A percentile compares a stretch with the other conserved stretches of the same genome.
These are phyloP conservation scores for Coffea canephora DNA, from an alignment of 257 asterid genomes.

Conservation along the genomic window DNA sequence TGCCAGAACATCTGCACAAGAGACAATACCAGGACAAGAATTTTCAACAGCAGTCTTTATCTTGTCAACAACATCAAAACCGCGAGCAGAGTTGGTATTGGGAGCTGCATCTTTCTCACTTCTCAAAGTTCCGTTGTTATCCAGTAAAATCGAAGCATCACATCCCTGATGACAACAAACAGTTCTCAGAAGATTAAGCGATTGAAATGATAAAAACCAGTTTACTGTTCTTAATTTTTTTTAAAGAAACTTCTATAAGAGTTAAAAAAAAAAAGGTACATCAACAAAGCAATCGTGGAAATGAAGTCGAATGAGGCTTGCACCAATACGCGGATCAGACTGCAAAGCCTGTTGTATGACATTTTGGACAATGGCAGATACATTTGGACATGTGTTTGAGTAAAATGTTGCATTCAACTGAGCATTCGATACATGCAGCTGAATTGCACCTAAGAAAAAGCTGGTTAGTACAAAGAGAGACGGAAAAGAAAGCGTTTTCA, in stretches of 20 bases:
- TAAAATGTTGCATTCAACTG: conserved; percentile 50
- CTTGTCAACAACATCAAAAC: conserved; percentile 55
- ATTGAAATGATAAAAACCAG: background rate
- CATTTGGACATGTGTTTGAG: conserved; percentile 56
- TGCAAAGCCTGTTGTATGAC: conserved; percentile 49
- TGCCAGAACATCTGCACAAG: conserved; percentile 68
- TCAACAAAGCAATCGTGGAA: conserved; percentile 64
- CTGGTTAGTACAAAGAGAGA: conserved; percentile 7
- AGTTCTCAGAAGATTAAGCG: background rate
- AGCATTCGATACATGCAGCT: conserved; percentile 35
- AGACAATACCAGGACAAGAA: conserved; percentile 59
- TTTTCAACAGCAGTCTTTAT: conserved; percentile 52
- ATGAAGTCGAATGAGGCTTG: conserved; percentile 59
- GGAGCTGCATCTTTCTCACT: conserved; percentile 64
- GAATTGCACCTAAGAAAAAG: conserved; percentile 14
- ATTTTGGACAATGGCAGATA: conserved; percentile 42
- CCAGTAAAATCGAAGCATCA: conserved; percentile 58
- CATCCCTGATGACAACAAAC: conserved; percentile 45
- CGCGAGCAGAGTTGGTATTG: conserved; percentile 48
- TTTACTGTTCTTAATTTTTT: background rate
- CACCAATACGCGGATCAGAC: conserved; percentile 57
- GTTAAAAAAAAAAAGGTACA: conserved; percentile 14
- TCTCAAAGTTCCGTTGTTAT: conserved; percentile 34
- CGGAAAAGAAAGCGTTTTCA: conserved; percentile 30
- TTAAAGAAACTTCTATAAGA: too few species aligned